Conservation (phyloP, 164 flowering plant species). For the Vitis rupestris region DNA sequence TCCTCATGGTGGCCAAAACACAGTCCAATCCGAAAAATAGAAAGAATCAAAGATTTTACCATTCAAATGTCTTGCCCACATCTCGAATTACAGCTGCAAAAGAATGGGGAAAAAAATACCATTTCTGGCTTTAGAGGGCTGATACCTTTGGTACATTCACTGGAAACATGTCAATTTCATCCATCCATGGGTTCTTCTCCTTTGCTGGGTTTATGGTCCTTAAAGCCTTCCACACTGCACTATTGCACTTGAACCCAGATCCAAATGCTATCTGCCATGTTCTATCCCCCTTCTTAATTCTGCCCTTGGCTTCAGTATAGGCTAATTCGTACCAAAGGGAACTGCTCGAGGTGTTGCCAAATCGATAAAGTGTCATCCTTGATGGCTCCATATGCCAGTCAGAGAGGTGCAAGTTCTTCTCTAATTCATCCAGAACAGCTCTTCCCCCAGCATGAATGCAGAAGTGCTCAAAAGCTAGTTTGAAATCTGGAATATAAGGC, state of each 20-base stretch:
- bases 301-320: constrained; percentile 41
- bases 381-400: constrained; percentile 47
- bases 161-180: constrained; percentile 32
- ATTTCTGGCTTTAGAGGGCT: constrained; percentile 8
- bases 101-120: background rate
- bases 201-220: constrained; percentile 26
- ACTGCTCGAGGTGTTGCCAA: constrained; percentile 44
- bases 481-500: constrained; percentile 45
- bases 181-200: constrained; percentile 41
- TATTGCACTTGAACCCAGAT: constrained; percentile 43
- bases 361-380: constrained; percentile 40
- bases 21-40: too few species aligned
- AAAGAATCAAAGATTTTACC: too few species aligned
- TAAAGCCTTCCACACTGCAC: constrained; percentile 43
- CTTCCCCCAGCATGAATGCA: constrained; percentile 46
- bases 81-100: too few species aligned
- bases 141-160: constrained; percentile 31
- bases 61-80: too few species aligned
- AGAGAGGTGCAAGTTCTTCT: constrained; percentile 39
- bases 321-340: constrained; percentile 45
- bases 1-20: too few species aligned
- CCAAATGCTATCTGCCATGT: constrained; percentile 48
- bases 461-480: constrained; percentile 43
- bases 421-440: constrained; percentile 41
- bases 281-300: constrained; percentile 39